phyloP scores from a whole-genome alignment of 176 grass and related monocot genomes.

The Elaeis guineensis region DNA sequence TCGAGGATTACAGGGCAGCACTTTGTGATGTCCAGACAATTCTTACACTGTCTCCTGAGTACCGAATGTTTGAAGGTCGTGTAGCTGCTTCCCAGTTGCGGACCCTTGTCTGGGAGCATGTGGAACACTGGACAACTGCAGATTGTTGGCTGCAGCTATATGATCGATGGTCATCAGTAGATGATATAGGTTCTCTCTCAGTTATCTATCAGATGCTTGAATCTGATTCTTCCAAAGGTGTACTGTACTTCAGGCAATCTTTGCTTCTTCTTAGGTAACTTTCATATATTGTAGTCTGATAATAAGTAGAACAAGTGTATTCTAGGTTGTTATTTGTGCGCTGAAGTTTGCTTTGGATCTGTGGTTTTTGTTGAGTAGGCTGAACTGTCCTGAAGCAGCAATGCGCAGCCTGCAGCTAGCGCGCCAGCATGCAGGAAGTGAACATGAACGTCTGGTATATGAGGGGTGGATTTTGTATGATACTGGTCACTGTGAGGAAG shows the following conservation, averaged over 20 bases:
- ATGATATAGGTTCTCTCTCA: slow-evolving; percentile 94
- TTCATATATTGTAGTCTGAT: not conserved
- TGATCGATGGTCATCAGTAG: slow-evolving; percentile 93
- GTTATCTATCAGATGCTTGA: slow-evolving; percentile 99
- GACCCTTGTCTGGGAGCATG: slow-evolving; percentile 82
- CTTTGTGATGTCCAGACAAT: slow-evolving; percentile 89
- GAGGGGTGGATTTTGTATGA: slow-evolving; percentile 97
- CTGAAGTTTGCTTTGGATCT: not conserved
- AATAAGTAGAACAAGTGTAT: too few relatives aligned
- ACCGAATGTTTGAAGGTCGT: slow-evolving; percentile 85
- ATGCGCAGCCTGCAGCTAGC: slow-evolving; percentile 84
- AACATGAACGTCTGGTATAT: slow-evolving; percentile 71
- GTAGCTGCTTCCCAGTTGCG: slow-evolving; percentile 70
- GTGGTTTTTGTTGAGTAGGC: slow-evolving; percentile 26
- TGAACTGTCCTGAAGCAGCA: slow-evolving; percentile 81
- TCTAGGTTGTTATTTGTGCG: too few relatives aligned
- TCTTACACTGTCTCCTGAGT: slow-evolving; percentile 75
- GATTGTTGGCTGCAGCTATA: slow-evolving; percentile 99
- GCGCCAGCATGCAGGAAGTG: slow-evolving; percentile 56
- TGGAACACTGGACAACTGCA: slow-evolving; percentile 84
- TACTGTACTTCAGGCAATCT: slow-evolving; percentile 97
- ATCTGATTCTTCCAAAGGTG: slow-evolving; percentile 80
- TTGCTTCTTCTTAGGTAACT: slow-evolving; percentile 94
- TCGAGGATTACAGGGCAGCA: slow-evolving; percentile 82
- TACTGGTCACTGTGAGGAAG: slow-evolving; percentile 84